Evolutionary conservation across 768 basidiomycete genomes (phyloP), one percentile per base, ranked within the genome.

Genomic region (Termitomyces eurrhizus): DNA sequence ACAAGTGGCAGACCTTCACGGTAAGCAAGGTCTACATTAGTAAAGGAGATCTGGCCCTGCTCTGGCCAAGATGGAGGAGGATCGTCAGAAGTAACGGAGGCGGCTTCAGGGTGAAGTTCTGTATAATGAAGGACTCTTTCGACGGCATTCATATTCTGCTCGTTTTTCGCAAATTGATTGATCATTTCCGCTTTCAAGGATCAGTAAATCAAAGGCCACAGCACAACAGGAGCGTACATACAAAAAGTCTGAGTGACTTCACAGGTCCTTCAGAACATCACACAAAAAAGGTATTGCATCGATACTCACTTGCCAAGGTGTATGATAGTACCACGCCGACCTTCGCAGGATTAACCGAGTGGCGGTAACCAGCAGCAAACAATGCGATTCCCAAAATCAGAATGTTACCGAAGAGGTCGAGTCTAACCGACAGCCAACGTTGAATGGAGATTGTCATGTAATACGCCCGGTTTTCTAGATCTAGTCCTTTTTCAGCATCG

Each of bases 71-170:
- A 67, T 12, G 71, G 57, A 0, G 80, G 76, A 16, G 82, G 81
- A 58, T 85, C 83, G 32, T 78, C 68, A 2, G 78, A 69, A 16
- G 73, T 78, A 3, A 69, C 70, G 2, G 71, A 57, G n/a, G 66
- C 73, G 9, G 83, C 86, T 68, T 91, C 90, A 0, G 78, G 62
- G 1, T 78, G 77, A 3, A 94, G 78, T 46, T 87, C 78, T 11
- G 81, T 78, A 71, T 90, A 92, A 53, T 87, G 81, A n/a, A 86
- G 72, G 4, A 90, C 76, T 21, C 89, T 80, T 66, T 90, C 89
- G 7, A 87, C 87, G 0, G 85, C 82, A 65, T 89, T 89, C 82
- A 89, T 88, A 66, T 86, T 85, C 69, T 87, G 84, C 67, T 87
- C 86, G 62, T 81, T 85, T 62, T 78, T 75, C 5, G 86, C 84